These are phyloP conservation scores for Sanghuangporus sanghuang DNA, from an alignment of 1,284 basidiomycete species.

Conservation along the genomic window DNA sequence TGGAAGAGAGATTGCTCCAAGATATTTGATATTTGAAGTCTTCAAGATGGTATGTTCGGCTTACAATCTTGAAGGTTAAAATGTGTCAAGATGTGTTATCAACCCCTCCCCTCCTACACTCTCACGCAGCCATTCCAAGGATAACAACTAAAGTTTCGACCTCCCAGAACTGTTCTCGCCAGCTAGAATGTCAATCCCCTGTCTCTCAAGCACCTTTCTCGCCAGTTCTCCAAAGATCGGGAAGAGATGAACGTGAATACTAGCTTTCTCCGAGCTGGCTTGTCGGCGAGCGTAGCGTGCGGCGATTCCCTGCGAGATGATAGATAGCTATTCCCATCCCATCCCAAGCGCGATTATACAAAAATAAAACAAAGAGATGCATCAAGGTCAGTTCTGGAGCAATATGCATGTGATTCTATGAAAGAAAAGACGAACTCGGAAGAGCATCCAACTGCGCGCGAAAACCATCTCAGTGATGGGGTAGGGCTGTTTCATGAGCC, in stretches of 20 bases:
- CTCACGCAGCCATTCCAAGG: too few species aligned
- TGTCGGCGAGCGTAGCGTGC: slow-evolving; percentile 83
- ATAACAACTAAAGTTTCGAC: slow-evolving; percentile 2
- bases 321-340: slow-evolving; percentile 53
- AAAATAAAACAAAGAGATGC: background rate
- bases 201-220: slow-evolving; percentile 50
- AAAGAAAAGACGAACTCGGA: slow-evolving; percentile 55
- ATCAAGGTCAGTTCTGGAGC: background rate
- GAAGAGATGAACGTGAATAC: slow-evolving; percentile 51
- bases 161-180: background rate
- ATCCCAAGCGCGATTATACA: background rate
- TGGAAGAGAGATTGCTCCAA: too few species aligned
- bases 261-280: slow-evolving; percentile 78
- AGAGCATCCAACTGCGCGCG: slow-evolving; percentile 83
- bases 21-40: too few species aligned
- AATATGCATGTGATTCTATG: background rate
- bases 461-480: slow-evolving; percentile 75
- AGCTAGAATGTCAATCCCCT: slow-evolving; percentile 23
- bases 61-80: too few species aligned
- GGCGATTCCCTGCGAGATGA: slow-evolving; percentile 92
- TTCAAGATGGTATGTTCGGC: too few species aligned
- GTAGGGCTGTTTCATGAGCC: slow-evolving; percentile 52
- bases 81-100: too few species aligned
- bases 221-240: slow-evolving; percentile 63
- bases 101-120: too few species aligned